These are phyloP conservation scores for Sphaerulina populicola DNA, from an alignment of 2,329 filamentous ascomycete species.

Conservation along the genomic window DNA sequence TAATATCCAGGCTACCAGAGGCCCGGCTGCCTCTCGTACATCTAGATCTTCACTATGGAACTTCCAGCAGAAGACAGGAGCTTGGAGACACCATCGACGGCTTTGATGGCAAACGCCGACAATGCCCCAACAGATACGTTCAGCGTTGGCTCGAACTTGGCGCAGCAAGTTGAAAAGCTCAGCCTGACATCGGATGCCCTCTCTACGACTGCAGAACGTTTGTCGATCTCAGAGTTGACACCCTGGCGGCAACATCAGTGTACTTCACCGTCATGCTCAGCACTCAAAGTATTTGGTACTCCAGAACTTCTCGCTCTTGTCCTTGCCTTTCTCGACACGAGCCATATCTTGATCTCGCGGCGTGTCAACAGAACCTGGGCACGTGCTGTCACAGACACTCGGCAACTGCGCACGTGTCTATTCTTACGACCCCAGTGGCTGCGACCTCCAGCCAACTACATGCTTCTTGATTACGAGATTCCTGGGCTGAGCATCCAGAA, in stretches of 20 bases:
- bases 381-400: conserved; percentile 17
- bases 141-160: background rate
- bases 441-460: conserved; percentile 16
- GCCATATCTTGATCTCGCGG: conserved; percentile 16
- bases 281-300: conserved; percentile 19
- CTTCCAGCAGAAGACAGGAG: no score
- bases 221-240: background rate
- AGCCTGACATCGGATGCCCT: background rate
- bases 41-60: no score
- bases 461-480: conserved; percentile 20
- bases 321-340: conserved; percentile 18
- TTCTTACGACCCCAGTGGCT: conserved; percentile 22
- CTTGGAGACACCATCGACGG: no score
- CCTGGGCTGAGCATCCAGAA: conserved; percentile 22
- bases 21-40: no score
- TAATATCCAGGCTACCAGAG: no score
- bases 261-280: conserved; percentile 16
- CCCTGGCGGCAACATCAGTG: background rate
- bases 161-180: background rate
- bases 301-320: conserved; percentile 25
- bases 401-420: conserved; percentile 21
- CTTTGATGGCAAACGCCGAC: background rate
- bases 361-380: conserved; percentile 19
- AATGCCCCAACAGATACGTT: background rate
- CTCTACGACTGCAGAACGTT: background rate